phyloP scores from a whole-genome alignment of 805 yeast species.

The Limtongozyma cylindracea region DNA sequence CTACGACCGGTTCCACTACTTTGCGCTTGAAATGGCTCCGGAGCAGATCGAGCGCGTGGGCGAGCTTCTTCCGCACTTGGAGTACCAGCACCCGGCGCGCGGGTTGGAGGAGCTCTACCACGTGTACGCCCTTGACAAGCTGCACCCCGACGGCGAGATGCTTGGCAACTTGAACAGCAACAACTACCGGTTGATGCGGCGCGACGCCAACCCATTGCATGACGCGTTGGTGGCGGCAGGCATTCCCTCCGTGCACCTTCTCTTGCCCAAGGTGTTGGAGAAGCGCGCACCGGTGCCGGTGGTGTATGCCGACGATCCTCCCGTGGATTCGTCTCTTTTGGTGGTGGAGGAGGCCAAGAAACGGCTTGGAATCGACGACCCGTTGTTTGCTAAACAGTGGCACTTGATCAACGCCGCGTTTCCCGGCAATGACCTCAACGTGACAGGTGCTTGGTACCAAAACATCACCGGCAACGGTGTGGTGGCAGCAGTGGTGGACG shows the following conservation, averaged over 20 bases:
- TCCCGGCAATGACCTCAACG: constrained; percentile 74
- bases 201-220: constrained; percentile 6
- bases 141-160: constrained; percentile 8
- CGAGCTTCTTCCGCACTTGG: constrained; percentile 3
- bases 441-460: constrained; percentile 61
- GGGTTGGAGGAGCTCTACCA: constrained; percentile 40
- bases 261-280: constrained; percentile 24
- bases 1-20: constrained; percentile 25
- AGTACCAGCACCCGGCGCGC: constrained; percentile 37
- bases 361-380: constrained; percentile 49
- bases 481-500: constrained; percentile 79
- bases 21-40: constrained; percentile 29
- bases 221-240: constrained; percentile 7
- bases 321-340: constrained; percentile 24
- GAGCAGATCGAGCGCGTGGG: constrained; percentile 5
- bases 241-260: constrained; percentile 22
- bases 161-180: constrained; percentile 12
- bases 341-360: constrained; percentile 19
- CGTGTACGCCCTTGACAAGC: constrained; percentile 24
- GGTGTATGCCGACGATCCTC: constrained; percentile 1
- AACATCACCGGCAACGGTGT: constrained; percentile 64
- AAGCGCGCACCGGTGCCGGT: constrained; percentile 32
- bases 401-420: constrained; percentile 53
- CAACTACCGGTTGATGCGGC: constrained; percentile 6
- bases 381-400: constrained; percentile 74